Evolutionary conservation across 179 eudicot species (phyloP).

Genomic region (Amaranthus tricolor): DNA sequence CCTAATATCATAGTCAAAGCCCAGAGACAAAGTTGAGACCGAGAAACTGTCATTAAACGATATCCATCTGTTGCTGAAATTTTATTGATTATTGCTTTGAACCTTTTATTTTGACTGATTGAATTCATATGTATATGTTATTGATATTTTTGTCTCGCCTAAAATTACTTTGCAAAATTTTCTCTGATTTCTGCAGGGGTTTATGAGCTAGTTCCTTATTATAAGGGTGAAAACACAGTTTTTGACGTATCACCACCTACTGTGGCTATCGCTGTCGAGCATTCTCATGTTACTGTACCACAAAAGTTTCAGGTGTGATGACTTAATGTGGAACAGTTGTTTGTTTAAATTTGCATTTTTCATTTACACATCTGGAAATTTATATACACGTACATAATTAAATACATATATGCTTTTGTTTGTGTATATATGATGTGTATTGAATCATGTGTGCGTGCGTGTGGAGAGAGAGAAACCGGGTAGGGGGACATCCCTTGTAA

Average conservation of each 20-base stretch:
- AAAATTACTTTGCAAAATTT: constrained; percentile 14
- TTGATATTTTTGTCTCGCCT: constrained; percentile 10
- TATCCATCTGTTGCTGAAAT: background rate
- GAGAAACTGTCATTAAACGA: background rate
- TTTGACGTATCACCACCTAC: constrained; percentile 94
- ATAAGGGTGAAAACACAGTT: constrained; percentile 94
- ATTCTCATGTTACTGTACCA: constrained; percentile 65
- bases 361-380: background rate
- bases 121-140: background rate
- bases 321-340: background rate
- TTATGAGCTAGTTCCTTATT: constrained; percentile 86
- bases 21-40: background rate
- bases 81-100: background rate
- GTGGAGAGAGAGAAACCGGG: no score
- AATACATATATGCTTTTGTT: background rate
- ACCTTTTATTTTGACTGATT: constrained; percentile 2
- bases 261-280: constrained; percentile 66
- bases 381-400: background rate
- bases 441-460: background rate
- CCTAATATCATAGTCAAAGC: background rate
- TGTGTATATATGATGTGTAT: background rate
- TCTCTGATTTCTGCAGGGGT: constrained; percentile 51
- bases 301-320: constrained; percentile 82
- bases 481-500: background rate
- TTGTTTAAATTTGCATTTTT: background rate